Percentiles rank a stretch among this genome's conserved stretches.
Conservation (phyloP, 140 eudicot genomes). For the Bidens hawaiensis region DNA sequence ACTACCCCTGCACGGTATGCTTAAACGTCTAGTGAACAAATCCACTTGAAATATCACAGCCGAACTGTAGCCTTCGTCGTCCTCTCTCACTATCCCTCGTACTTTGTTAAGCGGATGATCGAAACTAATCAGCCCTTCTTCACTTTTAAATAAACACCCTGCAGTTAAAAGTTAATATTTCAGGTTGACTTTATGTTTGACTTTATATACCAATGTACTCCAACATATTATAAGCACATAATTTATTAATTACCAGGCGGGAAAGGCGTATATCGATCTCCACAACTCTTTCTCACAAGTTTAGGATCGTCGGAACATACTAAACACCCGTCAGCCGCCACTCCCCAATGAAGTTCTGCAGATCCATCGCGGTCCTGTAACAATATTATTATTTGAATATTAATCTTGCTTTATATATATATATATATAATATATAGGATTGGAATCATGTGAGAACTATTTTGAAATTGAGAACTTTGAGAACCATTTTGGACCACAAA, state of each 20-base stretch:
- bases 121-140: conserved; percentile 39
- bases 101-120: conserved; percentile 50
- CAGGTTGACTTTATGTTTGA: no score
- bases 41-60: conserved; percentile 50
- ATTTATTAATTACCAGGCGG: conserved; percentile 34
- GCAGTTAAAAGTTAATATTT: conserved; percentile 12
- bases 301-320: conserved; percentile 42
- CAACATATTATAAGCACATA: no score
- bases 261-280: conserved; percentile 44
- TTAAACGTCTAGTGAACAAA: conserved; percentile 32
- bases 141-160: conserved; percentile 48
- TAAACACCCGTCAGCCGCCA: conserved; percentile 29
- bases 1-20: conserved; percentile 47
- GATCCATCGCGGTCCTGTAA: conserved; percentile 22
- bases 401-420: background rate
- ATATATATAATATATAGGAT: no score
- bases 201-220: no score
- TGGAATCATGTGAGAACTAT: no score
- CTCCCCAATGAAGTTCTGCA: conserved; percentile 29
- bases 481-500: no score
- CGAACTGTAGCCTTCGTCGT: conserved; percentile 25
- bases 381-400: background rate
- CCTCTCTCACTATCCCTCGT: conserved; percentile 35
- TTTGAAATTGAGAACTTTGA: no score
- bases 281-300: conserved; percentile 38